These are phyloP conservation scores for Triticum aestivum DNA, from an alignment of 176 grass and related monocot species.

Conservation along the genomic window DNA sequence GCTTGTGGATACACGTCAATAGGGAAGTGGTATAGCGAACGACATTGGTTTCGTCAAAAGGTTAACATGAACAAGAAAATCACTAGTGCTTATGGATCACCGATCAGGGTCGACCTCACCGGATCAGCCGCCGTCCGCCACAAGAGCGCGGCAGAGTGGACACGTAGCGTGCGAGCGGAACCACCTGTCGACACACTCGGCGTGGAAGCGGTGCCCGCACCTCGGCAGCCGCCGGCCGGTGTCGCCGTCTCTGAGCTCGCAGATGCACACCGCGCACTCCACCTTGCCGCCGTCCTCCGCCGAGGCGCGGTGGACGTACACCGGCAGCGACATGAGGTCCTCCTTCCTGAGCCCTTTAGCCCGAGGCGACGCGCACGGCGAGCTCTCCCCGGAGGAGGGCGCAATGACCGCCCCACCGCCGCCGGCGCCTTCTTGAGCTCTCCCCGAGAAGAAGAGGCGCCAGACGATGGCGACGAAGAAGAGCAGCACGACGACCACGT, in stretches of 20 bases:
- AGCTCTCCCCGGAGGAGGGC: constrained; percentile 14
- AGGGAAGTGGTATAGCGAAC: too few species aligned
- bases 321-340: constrained; percentile 43
- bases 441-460: constrained; percentile 42
- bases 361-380: constrained; percentile 34
- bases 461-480: constrained; percentile 39
- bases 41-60: too few species aligned
- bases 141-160: constrained; percentile 48
- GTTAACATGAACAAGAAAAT: too few species aligned
- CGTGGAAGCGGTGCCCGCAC: constrained; percentile 56
- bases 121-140: background rate
- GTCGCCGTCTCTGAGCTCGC: constrained; percentile 46
- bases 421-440: background rate
- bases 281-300: constrained; percentile 16
- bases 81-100: too few species aligned
- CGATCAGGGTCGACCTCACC: background rate
- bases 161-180: constrained; percentile 47
- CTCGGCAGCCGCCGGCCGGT: constrained; percentile 44
- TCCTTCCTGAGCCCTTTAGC: background rate
- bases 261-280: constrained; percentile 61
- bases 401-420: background rate
- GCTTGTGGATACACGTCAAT: too few species aligned
- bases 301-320: constrained; percentile 40
- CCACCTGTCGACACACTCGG: constrained; percentile 59
- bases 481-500: constrained; percentile 33